Conservation (phyloP, 2,329 filamentous ascomycete species). For the Fusarium clavum region DNA sequence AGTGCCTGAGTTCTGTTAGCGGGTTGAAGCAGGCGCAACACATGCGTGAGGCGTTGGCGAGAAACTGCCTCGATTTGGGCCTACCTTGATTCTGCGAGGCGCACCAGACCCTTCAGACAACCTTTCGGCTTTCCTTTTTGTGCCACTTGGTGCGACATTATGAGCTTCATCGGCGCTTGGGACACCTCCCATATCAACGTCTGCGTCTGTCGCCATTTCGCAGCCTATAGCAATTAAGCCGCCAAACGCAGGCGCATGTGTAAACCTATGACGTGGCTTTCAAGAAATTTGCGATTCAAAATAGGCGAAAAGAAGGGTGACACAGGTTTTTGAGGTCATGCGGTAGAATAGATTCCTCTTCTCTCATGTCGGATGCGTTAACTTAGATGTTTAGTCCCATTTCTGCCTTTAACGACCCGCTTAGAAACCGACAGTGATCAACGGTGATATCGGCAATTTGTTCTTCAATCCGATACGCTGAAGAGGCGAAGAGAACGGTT, state of each 20-base stretch:
- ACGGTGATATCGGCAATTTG: neutral
- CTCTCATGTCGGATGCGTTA: slow-evolving; percentile 23
- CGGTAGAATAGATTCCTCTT: slow-evolving; percentile 25
- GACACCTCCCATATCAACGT: slow-evolving; percentile 33
- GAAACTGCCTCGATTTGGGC: slow-evolving; percentile 30
- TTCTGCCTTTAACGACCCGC: slow-evolving; percentile 4
- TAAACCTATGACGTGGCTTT: neutral
- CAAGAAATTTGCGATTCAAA: neutral
- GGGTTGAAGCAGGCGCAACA: neutral
- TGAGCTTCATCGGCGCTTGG: slow-evolving; percentile 3
- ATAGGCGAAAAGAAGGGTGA: slow-evolving; percentile 1
- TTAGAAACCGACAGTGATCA: slow-evolving; percentile 1
- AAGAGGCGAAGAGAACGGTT: slow-evolving; percentile 6
- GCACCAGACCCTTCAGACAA: slow-evolving; percentile 53
- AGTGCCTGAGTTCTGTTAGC: slow-evolving; percentile 70
- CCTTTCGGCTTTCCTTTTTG: slow-evolving; percentile 63
- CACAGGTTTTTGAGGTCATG: slow-evolving; percentile 20
- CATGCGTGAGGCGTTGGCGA: slow-evolving; percentile 11
- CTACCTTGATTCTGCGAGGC: slow-evolving; percentile 63
- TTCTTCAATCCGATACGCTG: slow-evolving; percentile 12
- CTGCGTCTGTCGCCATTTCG: slow-evolving; percentile 58
- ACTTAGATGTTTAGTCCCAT: slow-evolving; percentile 22
- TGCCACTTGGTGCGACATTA: slow-evolving; percentile 48
- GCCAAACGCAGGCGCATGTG: slow-evolving; percentile 1
- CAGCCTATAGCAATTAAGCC: neutral